Evolutionary conservation across 1,284 basidiomycete species (phyloP).

Genomic region (Mycosarcoma maydis): DNA sequence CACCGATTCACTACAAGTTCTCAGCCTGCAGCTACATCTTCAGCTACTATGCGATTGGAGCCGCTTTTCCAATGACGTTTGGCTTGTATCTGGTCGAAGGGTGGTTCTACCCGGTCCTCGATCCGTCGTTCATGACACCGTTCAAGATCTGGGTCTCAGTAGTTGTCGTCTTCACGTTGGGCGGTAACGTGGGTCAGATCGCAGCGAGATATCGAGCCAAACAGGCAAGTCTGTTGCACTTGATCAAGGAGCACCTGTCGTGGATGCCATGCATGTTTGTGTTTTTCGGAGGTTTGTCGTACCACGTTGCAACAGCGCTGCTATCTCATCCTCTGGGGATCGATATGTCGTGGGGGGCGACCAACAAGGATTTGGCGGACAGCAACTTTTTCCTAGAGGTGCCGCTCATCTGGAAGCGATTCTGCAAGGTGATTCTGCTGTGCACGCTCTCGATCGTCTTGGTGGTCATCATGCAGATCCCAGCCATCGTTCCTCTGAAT

Average conservation of each 20-base stretch:
- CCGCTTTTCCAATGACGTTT: constrained; percentile 74
- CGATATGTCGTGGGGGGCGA: constrained; percentile 78
- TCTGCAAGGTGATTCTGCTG: constrained; percentile 71
- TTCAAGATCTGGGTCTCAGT: constrained; percentile 82
- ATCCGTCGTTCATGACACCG: constrained; percentile 70
- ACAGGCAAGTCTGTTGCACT: constrained; percentile 71
- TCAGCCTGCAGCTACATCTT: constrained; percentile 77
- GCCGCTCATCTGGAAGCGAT: constrained; percentile 73
- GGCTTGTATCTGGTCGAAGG: constrained; percentile 80
- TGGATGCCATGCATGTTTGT: constrained; percentile 75
- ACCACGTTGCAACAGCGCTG: constrained; percentile 74
- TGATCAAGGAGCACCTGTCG: constrained; percentile 75
- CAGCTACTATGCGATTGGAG: constrained; percentile 80
- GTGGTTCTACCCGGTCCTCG: constrained; percentile 75
- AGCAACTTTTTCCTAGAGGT: constrained; percentile 86
- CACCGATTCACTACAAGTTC: constrained; percentile 77
- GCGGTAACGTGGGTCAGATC: constrained; percentile 78
- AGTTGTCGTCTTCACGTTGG: constrained; percentile 77
- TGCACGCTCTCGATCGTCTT: constrained; percentile 72
- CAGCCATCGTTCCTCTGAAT: constrained; percentile 71
- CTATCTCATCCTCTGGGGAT: constrained; percentile 82
- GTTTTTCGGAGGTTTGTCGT: constrained; percentile 41
- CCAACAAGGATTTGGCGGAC: constrained; percentile 49
- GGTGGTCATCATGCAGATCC: constrained; percentile 38
- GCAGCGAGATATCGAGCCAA: constrained; percentile 81